Base-by-base conservation (phyloP, 495 filamentous ascomycete species). In the Trichocladium uniseriatum region DNA sequence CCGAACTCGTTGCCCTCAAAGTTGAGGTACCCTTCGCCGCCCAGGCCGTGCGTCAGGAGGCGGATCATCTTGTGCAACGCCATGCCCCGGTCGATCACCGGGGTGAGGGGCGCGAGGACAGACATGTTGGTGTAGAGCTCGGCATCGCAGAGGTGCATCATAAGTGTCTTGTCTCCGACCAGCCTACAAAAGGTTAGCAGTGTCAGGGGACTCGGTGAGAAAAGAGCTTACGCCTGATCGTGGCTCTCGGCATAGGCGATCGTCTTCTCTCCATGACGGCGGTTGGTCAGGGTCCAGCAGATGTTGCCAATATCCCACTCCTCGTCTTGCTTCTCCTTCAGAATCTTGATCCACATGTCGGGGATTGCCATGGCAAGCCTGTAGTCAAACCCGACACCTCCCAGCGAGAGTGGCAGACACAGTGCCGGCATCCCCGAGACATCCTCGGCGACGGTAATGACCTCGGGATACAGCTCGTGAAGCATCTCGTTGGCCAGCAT, bases 1-100 rank as follows among this genome's bases (percentile, higher is more conserved):
- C 92, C 92, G 66, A 98, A 98, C 66, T 98, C 92, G 67, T 98
- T 98, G 52, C 91, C 92, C 68, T 95, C 89, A 59, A 98, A 98
- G 70, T 96, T 97, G 45, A 97, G 88, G 59, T 94, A 98, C 34
- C 90, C 92, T 68, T 98, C 92, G 53, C 92, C 92, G 43, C 94
- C 92, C n/a, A 98, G 79, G 27, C 73, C 80, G 68, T 98, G 94
- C 19, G 92, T 98, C 47, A 97, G 70, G 7, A 97, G 79, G 14
- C 92, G 84, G 63, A 98, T 95, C 81, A 97, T 83, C 72, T 98
- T 98, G 78, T 98, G 92, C 21, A 98, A 68, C 8, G 84, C 77
- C 71, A 97, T 81, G 44, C 94, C 92, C 50, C 92, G 82, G 44
- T 91, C 84, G 64, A 98, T 96, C 54, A 91, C 74, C 0, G 89